Evolutionary conservation across 2,329 filamentous ascomycete species (phyloP), one percentile per base, ranked within the genome.

Genomic region (Colletotrichum endophyticum): DNA sequence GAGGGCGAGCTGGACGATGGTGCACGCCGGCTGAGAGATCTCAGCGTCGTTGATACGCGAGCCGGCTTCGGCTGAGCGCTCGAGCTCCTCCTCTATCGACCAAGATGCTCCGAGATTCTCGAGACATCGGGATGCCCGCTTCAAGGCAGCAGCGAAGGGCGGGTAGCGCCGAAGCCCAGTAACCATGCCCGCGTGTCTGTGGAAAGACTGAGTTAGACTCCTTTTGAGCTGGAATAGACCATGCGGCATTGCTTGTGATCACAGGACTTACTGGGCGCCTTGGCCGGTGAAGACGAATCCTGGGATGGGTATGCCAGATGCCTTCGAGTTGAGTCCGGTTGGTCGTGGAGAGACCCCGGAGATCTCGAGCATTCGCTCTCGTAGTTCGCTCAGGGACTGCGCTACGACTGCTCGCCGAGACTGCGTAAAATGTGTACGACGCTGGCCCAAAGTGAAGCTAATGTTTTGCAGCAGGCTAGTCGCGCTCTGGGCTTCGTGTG

Each of bases 1-100:
- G 2, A 87, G 73, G 28, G 78, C 85, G n/a, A 87, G 73, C 72
- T 87, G 86, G 7, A 87, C 34, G 2, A 83, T 83, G 15, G 85
- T 86, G 69, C 84, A 86, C 4, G 82, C 68, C 11, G 85, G 82
- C 68, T 86, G 84, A 36, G 81, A 81, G 66, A 84, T 75, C 49
- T 81, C 78, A 1, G 81, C 78, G 7, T 82, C 79, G 61, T 81
- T 75, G 8, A 85, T 56, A 4, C 77, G 75, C 2, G 81, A 81
- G 2, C 34, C 30, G 53, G 69, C 75, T 15, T 68, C 67, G 2
- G 70, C 70, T 19, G 39, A n/a, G 8, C 80, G 76, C 8, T 34
- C 28, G 3, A 85, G 79, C 75, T 84, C 83, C 8, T 82, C 80
- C 27, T 77, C 72, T 30, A 83, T 66, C 22, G 77, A 79, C 79